A percentile compares a stretch with the other conserved stretches of the same genome.
These are phyloP conservation scores for Hansenula lynferdii DNA, from an alignment of 1,139 yeast species.

Conservation along the genomic window DNA sequence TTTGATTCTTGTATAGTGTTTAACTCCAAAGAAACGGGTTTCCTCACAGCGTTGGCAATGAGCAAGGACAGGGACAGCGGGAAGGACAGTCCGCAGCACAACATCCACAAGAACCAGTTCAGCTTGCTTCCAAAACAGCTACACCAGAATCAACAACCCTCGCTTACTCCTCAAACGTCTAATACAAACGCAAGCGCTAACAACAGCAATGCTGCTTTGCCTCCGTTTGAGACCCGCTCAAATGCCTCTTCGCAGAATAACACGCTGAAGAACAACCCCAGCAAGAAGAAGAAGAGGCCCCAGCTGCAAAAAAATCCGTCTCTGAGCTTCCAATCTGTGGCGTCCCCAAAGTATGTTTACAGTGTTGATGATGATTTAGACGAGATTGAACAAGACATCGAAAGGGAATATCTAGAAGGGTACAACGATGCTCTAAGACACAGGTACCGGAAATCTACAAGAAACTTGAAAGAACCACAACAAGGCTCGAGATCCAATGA, in stretches of 20 bases:
- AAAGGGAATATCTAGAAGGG: constrained; percentile 66
- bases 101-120: constrained; percentile 2
- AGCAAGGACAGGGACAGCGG: not conserved
- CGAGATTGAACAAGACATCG: constrained; percentile 53
- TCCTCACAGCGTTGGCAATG: not conserved
- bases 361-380: constrained; percentile 77
- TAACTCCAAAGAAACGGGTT: too few species aligned
- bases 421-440: constrained; percentile 59
- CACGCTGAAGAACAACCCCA: constrained; percentile 5
- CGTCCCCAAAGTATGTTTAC: constrained; percentile 35
- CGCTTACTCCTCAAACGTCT: not conserved
- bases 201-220: not conserved
- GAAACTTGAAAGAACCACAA: constrained; percentile 12
- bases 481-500: too few species aligned
- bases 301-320: constrained; percentile 16
- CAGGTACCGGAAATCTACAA: constrained; percentile 27
- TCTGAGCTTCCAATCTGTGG: constrained; percentile 9
- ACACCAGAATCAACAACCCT: not conserved
- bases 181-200: too few species aligned
- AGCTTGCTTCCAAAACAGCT: constrained; percentile 1
- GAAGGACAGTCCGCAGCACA: not conserved
- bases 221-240: constrained; percentile 7
- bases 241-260: constrained; percentile 11
- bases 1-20: too few species aligned
- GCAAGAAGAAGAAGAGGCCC: constrained; percentile 20